Percentiles rank a stretch among this genome's conserved stretches.
Conservation (phyloP, 495 filamentous ascomycete species). For the Tetracladium marchalianum region DNA sequence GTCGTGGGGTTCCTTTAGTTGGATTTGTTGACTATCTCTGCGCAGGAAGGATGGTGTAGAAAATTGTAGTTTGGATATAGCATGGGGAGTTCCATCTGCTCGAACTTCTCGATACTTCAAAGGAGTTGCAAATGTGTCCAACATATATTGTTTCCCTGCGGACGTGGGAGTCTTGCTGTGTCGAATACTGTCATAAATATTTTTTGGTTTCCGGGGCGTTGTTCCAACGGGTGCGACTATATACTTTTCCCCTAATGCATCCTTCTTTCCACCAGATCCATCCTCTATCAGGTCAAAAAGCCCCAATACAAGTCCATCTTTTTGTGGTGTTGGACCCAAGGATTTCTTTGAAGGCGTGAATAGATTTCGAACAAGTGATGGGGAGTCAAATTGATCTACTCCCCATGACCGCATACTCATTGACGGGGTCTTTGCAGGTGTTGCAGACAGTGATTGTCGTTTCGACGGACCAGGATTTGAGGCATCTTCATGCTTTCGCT, state of each 20-base stretch:
- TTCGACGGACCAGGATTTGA: constrained; percentile 4
- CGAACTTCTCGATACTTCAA: constrained; percentile 27
- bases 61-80: constrained; percentile 40
- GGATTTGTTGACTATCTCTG: constrained; percentile 30
- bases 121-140: constrained; percentile 60
- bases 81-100: constrained; percentile 32
- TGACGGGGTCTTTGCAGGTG: constrained; percentile 36
- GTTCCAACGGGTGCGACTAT: background rate
- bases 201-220: constrained; percentile 14
- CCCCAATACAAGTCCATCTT: constrained; percentile 76
- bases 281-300: constrained; percentile 80
- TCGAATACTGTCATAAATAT: constrained; percentile 17
- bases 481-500: constrained; percentile 33
- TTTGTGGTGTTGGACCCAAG: constrained; percentile 85
- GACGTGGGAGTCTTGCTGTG: constrained; percentile 47
- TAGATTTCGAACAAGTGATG: constrained; percentile 44
- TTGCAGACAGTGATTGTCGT: constrained; percentile 10
- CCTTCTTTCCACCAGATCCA: constrained; percentile 1
- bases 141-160: constrained; percentile 45
- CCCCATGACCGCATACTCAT: constrained; percentile 20
- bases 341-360: constrained; percentile 44
- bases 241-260: background rate
- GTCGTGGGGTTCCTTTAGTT: constrained; percentile 34
- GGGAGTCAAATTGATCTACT: constrained; percentile 47
- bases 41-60: constrained; percentile 71